Percentiles rank a stretch among this genome's conserved stretches.
phyloP scores from a whole-genome alignment of 2,329 filamentous ascomycete species.

The Phyllosticta paracitricarpa region DNA sequence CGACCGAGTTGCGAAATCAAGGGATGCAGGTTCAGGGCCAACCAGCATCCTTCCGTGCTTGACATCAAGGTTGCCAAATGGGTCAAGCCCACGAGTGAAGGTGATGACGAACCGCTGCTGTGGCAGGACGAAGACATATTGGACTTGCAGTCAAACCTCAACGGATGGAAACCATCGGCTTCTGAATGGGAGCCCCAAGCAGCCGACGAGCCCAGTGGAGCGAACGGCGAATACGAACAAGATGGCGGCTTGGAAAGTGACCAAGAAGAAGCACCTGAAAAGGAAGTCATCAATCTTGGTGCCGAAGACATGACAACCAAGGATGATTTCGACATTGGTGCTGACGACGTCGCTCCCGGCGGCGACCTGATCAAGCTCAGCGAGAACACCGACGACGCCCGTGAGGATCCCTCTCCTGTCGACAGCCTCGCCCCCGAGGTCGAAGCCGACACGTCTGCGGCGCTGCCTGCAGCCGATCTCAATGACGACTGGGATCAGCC shows the following conservation, averaged over 20 bases:
- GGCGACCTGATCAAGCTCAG: not conserved
- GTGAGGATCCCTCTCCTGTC: not conserved
- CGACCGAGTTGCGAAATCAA: slow-evolving; percentile 18
- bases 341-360: not conserved
- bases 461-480: not conserved
- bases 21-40: slow-evolving; percentile 18
- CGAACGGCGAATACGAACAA: not conserved
- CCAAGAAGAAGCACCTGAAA: not conserved
- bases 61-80: slow-evolving; percentile 16
- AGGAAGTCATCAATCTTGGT: not conserved
- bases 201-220: not conserved
- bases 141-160: not conserved
- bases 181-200: not conserved
- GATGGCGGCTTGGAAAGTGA: not conserved
- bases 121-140: not conserved
- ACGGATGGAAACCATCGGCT: not conserved
- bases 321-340: not conserved
- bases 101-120: not conserved
- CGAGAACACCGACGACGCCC: not conserved
- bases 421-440: not conserved
- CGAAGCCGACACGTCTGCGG: not conserved
- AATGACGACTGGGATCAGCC: slow-evolving; percentile 1
- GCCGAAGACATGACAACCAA: not conserved
- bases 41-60: slow-evolving; percentile 15
- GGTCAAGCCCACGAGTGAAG: slow-evolving; percentile 14